Evolutionary conservation across 2,329 filamentous ascomycete genomes (phyloP), one percentile per base, ranked within the genome.

Genomic region (Diaporthe sp.): DNA sequence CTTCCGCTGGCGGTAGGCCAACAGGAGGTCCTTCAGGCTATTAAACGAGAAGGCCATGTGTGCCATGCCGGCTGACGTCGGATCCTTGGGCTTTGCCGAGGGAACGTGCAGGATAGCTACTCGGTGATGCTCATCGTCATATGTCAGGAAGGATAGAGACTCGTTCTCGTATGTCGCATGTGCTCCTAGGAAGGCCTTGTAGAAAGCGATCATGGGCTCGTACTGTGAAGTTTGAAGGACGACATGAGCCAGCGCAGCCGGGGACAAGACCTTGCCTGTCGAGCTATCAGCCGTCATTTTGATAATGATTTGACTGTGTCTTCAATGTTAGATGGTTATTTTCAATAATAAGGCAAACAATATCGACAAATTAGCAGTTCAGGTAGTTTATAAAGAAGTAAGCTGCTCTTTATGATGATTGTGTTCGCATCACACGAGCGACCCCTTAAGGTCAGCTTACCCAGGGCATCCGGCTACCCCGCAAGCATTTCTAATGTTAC

Each of bases 41-140:
- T 78, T 68, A 75, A 84, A 86, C 0, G 83, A 81, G 77, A 88
- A 88, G 31, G 86, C 83, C 15, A 87, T 81, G 77, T 88, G 87
- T 37, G 85, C 78, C 2, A 88, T 75, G 0, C 85, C 85, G 4
- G 79, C 77, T 3, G 76, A 79, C 28, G 74, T 75, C 7, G 72
- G 76, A 0, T 77, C 75, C 62, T 81, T 82, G 1, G 79, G 77
- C 1, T 34, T 44, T 3, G 80, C 78, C 3, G 58, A 76, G 0
- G 83, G 82, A 4, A 84, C 42, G 2, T 75, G 71, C 15, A 81
- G 9, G 39, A 88, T 81, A 19, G 85, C 87, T 28, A 88, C 80
- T 42, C 87, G 86, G 75, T 88, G 87, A 73, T 88, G 87, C 77
- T 88, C 87, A 0, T 86, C 81, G 77, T 88, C 87, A 79, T 85